Percentiles rank a stretch among this genome's conserved stretches.
Conservation (phyloP, 1,284 basidiomycete genomes). For the Ustilago hordei region DNA sequence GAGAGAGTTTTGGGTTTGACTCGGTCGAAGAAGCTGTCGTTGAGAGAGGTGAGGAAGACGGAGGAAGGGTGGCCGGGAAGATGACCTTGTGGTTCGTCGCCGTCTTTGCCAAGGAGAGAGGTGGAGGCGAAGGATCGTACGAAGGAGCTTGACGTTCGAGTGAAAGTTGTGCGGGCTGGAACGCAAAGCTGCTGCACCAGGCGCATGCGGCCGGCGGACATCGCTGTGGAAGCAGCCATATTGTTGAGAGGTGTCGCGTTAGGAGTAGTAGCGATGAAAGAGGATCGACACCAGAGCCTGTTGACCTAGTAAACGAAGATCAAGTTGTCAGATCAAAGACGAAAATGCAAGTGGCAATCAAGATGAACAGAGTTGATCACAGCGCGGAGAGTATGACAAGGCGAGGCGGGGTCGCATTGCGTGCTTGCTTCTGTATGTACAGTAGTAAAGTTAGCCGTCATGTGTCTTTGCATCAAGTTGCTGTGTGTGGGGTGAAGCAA, state of each 20-base stretch:
- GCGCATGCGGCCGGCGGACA: constrained; percentile 14
- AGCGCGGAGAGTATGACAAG: neutral
- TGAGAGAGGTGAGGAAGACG: constrained; percentile 56
- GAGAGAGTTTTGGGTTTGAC: constrained; percentile 48
- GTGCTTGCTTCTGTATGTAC: no score
- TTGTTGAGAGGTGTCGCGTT: neutral
- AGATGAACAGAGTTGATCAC: neutral
- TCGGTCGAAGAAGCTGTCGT: constrained; percentile 60
- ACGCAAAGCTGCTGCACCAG: constrained; percentile 10
- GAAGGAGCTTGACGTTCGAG: neutral
- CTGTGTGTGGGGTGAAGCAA: constrained; percentile 1
- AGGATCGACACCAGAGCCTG: neutral
- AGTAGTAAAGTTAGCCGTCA: no score
- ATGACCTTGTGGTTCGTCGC: constrained; percentile 51
- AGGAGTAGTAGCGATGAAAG: neutral
- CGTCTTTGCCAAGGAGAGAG: constrained; percentile 26
- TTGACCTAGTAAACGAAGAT: neutral
- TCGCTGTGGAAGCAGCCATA: constrained; percentile 19
- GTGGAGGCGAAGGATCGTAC: constrained; percentile 25
- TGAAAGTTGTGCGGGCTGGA: neutral
- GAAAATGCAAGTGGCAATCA: neutral
- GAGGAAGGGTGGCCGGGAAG: constrained; percentile 59
- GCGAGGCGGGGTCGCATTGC: no score
- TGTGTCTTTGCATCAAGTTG: neutral
- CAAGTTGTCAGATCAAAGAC: neutral